phyloP scores from a whole-genome alignment of 768 basidiomycete genomes.

The Rhizopogon vinicolor region DNA sequence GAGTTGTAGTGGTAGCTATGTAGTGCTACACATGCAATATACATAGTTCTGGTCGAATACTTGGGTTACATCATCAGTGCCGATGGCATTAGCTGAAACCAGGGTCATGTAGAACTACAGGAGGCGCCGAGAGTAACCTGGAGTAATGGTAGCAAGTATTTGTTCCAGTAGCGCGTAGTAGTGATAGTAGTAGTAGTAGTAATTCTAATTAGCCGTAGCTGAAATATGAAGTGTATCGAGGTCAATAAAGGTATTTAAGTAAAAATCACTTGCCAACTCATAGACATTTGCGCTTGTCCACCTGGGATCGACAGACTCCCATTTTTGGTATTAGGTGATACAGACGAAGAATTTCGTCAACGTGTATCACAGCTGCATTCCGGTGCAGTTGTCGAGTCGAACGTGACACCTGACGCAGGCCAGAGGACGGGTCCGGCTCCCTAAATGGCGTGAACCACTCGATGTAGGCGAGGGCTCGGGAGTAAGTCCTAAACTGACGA shows the following conservation, averaged over 20 bases:
- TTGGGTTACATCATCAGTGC: too few species aligned
- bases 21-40: too few species aligned
- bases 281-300: neutral
- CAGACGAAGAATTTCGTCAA: neutral
- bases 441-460: slow-evolving; percentile 18
- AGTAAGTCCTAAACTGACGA: neutral
- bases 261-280: neutral
- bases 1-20: too few species aligned
- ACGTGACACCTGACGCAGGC: neutral
- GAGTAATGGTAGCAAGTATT: too few species aligned
- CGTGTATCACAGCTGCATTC: neutral
- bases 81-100: too few species aligned
- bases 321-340: slow-evolving; percentile 4
- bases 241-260: neutral
- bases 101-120: too few species aligned
- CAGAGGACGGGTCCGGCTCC: neutral
- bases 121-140: too few species aligned
- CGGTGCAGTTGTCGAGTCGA: slow-evolving; percentile 1
- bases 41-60: too few species aligned
- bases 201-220: too few species aligned
- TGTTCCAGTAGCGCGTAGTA: too few species aligned
- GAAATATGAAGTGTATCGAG: too few species aligned
- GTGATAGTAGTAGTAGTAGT: too few species aligned
- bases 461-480: slow-evolving; percentile 18
- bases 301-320: slow-evolving; percentile 12